Evolutionary conservation across 495 filamentous ascomycete species (phyloP), one percentile per base, ranked within the genome.

Genomic region (Lophiostoma macrostomum): DNA sequence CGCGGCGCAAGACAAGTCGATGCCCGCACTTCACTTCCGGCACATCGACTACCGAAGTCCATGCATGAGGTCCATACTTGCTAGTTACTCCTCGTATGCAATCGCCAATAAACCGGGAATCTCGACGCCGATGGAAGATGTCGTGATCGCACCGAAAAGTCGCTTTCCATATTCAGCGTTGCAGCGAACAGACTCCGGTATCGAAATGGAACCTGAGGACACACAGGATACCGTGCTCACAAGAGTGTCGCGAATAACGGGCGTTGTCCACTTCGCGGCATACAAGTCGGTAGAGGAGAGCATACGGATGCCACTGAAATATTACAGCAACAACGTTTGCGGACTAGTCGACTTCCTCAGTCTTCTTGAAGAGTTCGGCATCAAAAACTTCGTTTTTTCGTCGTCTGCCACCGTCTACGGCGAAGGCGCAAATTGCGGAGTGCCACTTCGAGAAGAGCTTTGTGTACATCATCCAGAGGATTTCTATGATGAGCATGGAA

Each of bases 401-500:
- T 80, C 80, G 25, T 86, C 83, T 0, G 82, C 65, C 72, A 87
- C 79, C 4, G 81, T 85, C 13, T 85, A 85, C 58, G 82, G 82
- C 8, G 71, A 76, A 14, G 65, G 76, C 14, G 76, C 79, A 19
- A 77, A 78, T 30, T 68, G 69, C 5, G 77, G 77, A 8, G 54
- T 70, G 19, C 80, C 80, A 1, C 64, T 85, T 31, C 73, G 74
- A 27, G 82, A 85, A 52, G 79, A 83, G 50, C 73, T 81, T 40
- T 76, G 81, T 58, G 73, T 80, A 4, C 80, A 83, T 68, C 76
- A 77, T 49, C 66, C 72, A 8, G 71, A 75, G 37, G 61, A 50
- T 57, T 55, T 52, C 27, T 12, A 28, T 7, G 67, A 71, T 30
- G 51, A 69, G 6, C 46, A 62, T 7, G 73, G 71, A 5, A 27